These are phyloP conservation scores for Physcomitrellopsis africana DNA, from an alignment of 225 moss, liverwort and hornwort species.

Conservation along the genomic window DNA sequence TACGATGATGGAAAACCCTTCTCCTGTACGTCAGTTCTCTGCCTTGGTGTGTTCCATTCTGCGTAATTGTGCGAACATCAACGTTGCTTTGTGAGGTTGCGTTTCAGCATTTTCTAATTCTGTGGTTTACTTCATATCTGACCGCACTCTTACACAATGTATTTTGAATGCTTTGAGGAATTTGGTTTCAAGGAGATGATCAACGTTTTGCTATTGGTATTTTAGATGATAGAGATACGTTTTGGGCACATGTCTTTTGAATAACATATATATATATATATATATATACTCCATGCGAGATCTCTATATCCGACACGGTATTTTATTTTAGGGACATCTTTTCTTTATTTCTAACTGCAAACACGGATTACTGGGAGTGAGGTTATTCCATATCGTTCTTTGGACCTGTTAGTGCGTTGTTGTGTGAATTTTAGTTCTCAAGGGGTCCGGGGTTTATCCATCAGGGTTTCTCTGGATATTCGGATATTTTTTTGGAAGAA, in stretches of 20 bases:
- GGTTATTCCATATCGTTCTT: background rate
- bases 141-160: too few species aligned
- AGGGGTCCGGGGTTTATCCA: background rate
- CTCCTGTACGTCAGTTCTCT: slow-evolving; percentile 17
- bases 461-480: background rate
- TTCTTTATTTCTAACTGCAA: background rate
- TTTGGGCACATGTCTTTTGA: too few species aligned
- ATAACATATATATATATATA: too few species aligned
- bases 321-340: too few species aligned
- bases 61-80: background rate
- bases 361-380: background rate
- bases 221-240: background rate
- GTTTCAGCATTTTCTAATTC: background rate
- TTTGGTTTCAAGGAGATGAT: too few species aligned
- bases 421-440: background rate
- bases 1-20: slow-evolving; percentile 39
- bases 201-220: too few species aligned
- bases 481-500: background rate
- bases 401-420: background rate
- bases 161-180: too few species aligned
- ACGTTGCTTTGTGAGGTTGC: background rate
- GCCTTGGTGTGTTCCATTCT: background rate
- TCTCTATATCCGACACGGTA: too few species aligned
- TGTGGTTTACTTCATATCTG: too few species aligned
- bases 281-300: too few species aligned